These are phyloP conservation scores for Astrocystis sublimbata DNA, from an alignment of 495 filamentous ascomycete species.

Conservation along the genomic window DNA sequence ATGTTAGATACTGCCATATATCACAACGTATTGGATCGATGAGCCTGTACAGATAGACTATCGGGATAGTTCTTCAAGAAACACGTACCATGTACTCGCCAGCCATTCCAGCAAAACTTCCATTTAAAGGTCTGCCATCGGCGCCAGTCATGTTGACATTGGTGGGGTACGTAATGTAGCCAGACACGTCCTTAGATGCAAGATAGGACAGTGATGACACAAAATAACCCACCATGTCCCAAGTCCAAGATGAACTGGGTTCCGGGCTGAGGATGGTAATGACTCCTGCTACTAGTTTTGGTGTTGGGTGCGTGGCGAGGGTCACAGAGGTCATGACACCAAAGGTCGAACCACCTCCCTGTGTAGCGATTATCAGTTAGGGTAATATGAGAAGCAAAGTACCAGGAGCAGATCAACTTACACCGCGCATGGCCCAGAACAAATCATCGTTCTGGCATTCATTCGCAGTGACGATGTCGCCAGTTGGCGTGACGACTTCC, in stretches of 20 bases:
- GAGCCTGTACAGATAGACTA: not conserved
- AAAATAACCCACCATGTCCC: conserved; percentile 41
- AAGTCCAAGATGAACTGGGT: conserved; percentile 15
- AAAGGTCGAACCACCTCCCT: conserved; percentile 66
- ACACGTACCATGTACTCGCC: conserved; percentile 20
- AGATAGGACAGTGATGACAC: conserved; percentile 40
- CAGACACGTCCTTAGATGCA: conserved; percentile 38
- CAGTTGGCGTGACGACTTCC: conserved; percentile 59
- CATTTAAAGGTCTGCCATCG: conserved; percentile 20
- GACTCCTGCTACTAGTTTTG: conserved; percentile 23
- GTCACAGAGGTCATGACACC: conserved; percentile 63
- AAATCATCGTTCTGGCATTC: conserved; percentile 60
- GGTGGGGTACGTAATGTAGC: conserved; percentile 39
- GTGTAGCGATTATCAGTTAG: not conserved
- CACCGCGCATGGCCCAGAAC: conserved; percentile 67
- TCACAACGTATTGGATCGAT: not conserved
- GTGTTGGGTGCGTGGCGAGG: conserved; percentile 39
- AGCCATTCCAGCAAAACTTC: conserved; percentile 35
- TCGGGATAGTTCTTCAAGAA: too few species aligned
- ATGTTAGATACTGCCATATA: not conserved
- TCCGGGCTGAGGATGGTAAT: conserved; percentile 24
- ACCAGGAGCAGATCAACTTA: conserved; percentile 30
- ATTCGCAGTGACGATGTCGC: conserved; percentile 55
- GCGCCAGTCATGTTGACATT: conserved; percentile 29
- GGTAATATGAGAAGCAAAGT: not conserved